Base-by-base conservation (phyloP, 1,284 basidiomycete species). In the Cutaneotrichosporon dermatis region DNA sequence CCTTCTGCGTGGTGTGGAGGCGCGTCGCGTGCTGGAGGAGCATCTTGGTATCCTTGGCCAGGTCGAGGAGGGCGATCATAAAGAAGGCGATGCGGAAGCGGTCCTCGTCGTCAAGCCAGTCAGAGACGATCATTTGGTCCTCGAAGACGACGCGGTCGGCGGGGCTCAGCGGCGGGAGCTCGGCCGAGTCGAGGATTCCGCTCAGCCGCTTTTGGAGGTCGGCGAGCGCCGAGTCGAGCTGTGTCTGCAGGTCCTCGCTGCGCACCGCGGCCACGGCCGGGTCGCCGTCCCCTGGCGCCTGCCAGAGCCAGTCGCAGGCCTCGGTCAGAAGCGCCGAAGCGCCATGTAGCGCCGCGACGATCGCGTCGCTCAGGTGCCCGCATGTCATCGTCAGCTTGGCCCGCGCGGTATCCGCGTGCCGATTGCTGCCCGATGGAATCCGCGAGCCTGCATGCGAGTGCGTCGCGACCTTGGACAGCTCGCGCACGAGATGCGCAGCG, bases 11-110 rank as follows among this genome's bases (percentile, higher is more conserved):
- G 12, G 41, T 16, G 10, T 60, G 41, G 57, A 63, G 25, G 52
- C 55, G 15, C 13, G 37, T 48, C 4, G 63, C 63, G 8, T 57
- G 37, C 35, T 62, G 46, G 4, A 71, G 55, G 13, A 75, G 57
- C 7, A 16, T 45, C 4, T 60, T 42, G 1, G 71, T 62, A 34
- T 77, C 75, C 52, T 67, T 67, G 2, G 70, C 70, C 2, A 76
- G 61, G 49, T 77, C 75, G 4, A 76, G 60, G 3, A 77, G 57
- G 1, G 75, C 66, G 6, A 71, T 72, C 74, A 76, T 72, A 61
- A 74, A 73, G 54, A 77, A 75, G 1, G 75, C 75, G 6, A 75
- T 54, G 25, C 74, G 64, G 58, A 74, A 76, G 10, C 71, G 63
- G 40, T 75, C 75, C 41, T 69, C 63, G 46, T 69, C 68, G 15